phyloP scores from a whole-genome alignment of 768 basidiomycete species.

The Suillus subluteus region DNA sequence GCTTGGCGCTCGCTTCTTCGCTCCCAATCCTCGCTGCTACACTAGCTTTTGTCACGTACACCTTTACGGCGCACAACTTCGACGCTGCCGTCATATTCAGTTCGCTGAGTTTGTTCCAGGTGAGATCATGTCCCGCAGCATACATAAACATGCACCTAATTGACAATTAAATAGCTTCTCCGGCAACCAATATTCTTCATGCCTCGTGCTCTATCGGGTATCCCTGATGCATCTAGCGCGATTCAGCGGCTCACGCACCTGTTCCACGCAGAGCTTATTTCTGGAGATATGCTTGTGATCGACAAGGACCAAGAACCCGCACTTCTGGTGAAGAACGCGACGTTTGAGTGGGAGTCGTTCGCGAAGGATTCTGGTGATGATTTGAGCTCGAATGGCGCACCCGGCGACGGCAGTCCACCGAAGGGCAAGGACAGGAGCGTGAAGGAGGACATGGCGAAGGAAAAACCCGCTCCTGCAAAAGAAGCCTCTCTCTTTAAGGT shows the following conservation, averaged over 20 bases:
- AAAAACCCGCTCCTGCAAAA: constrained; percentile 13
- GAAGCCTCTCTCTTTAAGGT: constrained; percentile 45
- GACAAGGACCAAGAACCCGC: constrained; percentile 51
- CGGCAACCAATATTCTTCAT: constrained; percentile 73
- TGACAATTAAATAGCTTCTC: constrained; percentile 45
- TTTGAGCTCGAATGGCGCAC: constrained; percentile 1
- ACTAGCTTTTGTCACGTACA: constrained; percentile 69
- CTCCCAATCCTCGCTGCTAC: constrained; percentile 70
- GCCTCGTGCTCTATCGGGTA: constrained; percentile 61
- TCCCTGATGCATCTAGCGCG: constrained; percentile 68
- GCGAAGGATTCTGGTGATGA: constrained; percentile 12
- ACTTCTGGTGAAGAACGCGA: constrained; percentile 54
- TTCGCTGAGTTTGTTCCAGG: constrained; percentile 64
- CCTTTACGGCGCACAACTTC: constrained; percentile 54
- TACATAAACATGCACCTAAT: not conserved
- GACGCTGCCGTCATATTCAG: constrained; percentile 73
- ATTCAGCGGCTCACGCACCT: constrained; percentile 53
- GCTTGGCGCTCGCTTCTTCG: constrained; percentile 50
- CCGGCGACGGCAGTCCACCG: not conserved
- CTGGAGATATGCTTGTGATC: constrained; percentile 44
- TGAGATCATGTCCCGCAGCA: constrained; percentile 17
- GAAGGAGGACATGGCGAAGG: constrained; percentile 17
- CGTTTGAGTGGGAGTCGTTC: constrained; percentile 64
- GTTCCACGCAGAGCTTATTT: constrained; percentile 52
- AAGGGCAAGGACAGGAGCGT: constrained; percentile 2